phyloP scores from a whole-genome alignment of 1,139 yeast genomes.

The Pichia norvegensis region DNA sequence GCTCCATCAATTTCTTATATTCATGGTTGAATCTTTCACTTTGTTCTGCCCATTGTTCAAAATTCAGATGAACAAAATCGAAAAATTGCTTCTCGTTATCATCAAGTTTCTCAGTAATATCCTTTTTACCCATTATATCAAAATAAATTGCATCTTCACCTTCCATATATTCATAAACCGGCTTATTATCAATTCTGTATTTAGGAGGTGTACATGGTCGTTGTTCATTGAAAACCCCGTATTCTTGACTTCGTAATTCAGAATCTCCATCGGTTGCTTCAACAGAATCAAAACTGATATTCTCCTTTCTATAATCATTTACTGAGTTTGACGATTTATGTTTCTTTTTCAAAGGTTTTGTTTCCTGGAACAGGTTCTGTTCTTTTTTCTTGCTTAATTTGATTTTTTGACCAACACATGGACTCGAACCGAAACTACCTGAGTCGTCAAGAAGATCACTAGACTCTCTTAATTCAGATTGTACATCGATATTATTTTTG shows the following conservation, averaged over 20 bases:
- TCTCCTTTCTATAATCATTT: conserved; percentile 1
- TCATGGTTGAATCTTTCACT: conserved; percentile 29
- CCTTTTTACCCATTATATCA: conserved; percentile 13
- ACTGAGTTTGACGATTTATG: not conserved
- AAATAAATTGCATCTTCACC: conserved; percentile 13
- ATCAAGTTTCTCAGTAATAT: conserved; percentile 7
- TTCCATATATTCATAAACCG: conserved; percentile 15
- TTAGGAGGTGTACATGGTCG: conserved; percentile 11
- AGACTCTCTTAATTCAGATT: conserved; percentile 2
- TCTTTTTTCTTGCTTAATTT: conserved; percentile 3
- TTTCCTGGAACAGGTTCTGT: not conserved
- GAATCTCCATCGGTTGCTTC: conserved; percentile 11
- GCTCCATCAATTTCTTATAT: conserved; percentile 29
- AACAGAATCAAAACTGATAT: conserved; percentile 3
- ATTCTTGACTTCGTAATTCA: not conserved
- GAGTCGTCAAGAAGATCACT: conserved; percentile 5
- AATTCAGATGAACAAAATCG: conserved; percentile 25
- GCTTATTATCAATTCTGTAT: conserved; percentile 10
- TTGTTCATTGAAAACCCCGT: not conserved
- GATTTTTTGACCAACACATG: conserved; percentile 8
- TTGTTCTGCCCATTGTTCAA: conserved; percentile 32
- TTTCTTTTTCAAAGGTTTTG: not conserved
- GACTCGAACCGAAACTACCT: conserved; percentile 10
- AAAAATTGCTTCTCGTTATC: conserved; percentile 17
- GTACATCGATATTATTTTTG: not conserved